Conservation (phyloP, 2,329 filamentous ascomycete species). For the Celoporthe dispersa region DNA sequence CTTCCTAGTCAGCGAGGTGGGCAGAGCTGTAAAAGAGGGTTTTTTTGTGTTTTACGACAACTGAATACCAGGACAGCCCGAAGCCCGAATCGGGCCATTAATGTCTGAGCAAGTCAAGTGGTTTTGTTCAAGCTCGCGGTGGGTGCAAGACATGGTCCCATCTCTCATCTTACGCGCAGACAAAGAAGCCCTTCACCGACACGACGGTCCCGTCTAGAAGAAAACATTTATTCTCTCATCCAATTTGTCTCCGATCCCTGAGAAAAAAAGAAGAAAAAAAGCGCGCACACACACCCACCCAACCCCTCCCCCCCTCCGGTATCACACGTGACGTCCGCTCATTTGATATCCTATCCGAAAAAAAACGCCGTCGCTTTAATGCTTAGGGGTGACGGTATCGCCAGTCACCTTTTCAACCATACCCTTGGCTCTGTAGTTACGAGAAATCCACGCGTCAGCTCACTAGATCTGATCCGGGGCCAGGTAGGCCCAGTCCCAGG, state of each 20-base stretch:
- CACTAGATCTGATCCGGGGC: background rate
- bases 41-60: background rate
- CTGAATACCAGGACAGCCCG: background rate
- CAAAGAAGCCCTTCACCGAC: background rate
- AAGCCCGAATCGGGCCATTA: background rate
- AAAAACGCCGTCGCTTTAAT: slow-evolving; percentile 56
- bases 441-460: slow-evolving; percentile 25
- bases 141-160: background rate
- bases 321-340: background rate
- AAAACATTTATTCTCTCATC: background rate
- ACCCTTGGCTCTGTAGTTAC: slow-evolving; percentile 60
- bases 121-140: background rate
- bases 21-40: background rate
- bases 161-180: background rate
- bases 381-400: slow-evolving; percentile 68
- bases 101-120: background rate
- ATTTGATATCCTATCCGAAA: slow-evolving; percentile 25
- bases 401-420: slow-evolving; percentile 71
- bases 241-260: background rate
- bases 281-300: background rate
- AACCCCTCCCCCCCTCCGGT: too few species aligned
- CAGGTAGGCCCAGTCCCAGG: background rate
- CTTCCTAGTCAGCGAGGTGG: background rate
- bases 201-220: background rate
- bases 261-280: background rate